Percentiles rank a stretch among this genome's conserved stretches.
phyloP scores from a whole-genome alignment of 139 green algal species.

The Micractinium sp. region DNA sequence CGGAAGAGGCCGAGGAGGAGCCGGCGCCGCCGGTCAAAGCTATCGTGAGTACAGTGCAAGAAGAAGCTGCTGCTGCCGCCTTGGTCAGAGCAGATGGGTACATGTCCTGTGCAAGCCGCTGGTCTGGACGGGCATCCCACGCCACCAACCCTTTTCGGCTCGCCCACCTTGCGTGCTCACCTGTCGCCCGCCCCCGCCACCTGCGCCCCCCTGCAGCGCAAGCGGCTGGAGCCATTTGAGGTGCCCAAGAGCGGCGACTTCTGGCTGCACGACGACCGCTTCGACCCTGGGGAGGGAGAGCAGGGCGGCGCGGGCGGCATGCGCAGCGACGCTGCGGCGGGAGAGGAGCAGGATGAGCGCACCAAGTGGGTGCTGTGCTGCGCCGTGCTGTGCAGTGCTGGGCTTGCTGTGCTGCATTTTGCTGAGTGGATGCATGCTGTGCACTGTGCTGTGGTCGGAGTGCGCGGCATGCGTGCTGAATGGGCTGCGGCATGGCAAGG shows the following conservation, averaged over 20 bases:
- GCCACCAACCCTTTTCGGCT: neutral
- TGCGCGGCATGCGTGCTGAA: no score
- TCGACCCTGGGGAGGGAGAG: slow-evolving; percentile 31
- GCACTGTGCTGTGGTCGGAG: neutral
- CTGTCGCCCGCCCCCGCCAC: no score
- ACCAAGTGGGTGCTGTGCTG: neutral
- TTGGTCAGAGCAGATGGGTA: no score
- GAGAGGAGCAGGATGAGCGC: slow-evolving; percentile 6
- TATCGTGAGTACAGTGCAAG: neutral
- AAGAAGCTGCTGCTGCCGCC: no score
- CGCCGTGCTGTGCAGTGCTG: no score
- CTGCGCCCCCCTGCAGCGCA: slow-evolving; percentile 23
- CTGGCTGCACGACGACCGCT: slow-evolving; percentile 67
- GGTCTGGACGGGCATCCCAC: neutral
- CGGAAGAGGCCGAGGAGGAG: slow-evolving; percentile 25
- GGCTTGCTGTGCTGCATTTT: neutral
- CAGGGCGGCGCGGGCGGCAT: slow-evolving; percentile 8
- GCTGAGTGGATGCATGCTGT: neutral
- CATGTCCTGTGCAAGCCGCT: neutral
- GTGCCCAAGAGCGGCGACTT: slow-evolving; percentile 57
- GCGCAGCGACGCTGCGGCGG: slow-evolving; percentile 13
- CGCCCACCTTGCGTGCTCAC: neutral
- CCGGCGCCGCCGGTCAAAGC: neutral
- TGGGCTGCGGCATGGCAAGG: neutral
- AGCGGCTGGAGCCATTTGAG: slow-evolving; percentile 57